Evolutionary conservation across 768 basidiomycete species (phyloP), one percentile per base, ranked within the genome.

Genomic region (Boletus rubropictus): DNA sequence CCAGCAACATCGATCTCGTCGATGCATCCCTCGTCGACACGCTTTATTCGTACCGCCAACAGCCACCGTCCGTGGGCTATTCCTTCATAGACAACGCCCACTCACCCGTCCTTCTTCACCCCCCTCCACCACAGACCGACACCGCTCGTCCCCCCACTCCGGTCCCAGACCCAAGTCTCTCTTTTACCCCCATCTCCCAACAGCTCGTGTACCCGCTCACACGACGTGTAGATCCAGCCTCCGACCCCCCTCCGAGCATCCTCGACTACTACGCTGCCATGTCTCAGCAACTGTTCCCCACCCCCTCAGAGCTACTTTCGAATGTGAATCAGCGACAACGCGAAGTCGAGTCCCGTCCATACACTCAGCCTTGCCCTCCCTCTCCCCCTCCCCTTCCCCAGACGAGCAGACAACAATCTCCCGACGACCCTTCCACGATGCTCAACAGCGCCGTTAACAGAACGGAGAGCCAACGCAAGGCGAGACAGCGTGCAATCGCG

Each of bases 261-360:
- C 55, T 59, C 46, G 54, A 68, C 31, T 60, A 56, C 46, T 66
- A 53, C 41, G 14, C 56, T 15, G 22, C 51, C 18, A 12, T 57
- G 0, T 48, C 59, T 0, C 71, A 69, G 47, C 50, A 60, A 1
- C 79, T 75, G 3, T 83, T 86, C 54, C 83, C 76, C 1, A 86
- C 84, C 1, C 84, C 84, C 1, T 78, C 77, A 31, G 81, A 84
- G 54, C 67, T 85, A 25, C 73, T 86, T 41, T 66, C 68, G 24
- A 72, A 81, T 34, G 63, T 78, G 18, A 48, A 10, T 28, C 59
- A 49, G 35, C 48, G 39, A 18, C 48, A 38, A 34, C 52, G 48
- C 27, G 37, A 42, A 25, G 18, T 41, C 12, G 57, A 52, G 11
- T 7, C 46, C 1, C 44, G 38, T n/a, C 17, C 53, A 5, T 50